Percentiles rank a stretch among this genome's conserved stretches.
Evolutionary conservation across 2,329 filamentous ascomycete genomes (phyloP).

Genomic region (Alternaria sp.): DNA sequence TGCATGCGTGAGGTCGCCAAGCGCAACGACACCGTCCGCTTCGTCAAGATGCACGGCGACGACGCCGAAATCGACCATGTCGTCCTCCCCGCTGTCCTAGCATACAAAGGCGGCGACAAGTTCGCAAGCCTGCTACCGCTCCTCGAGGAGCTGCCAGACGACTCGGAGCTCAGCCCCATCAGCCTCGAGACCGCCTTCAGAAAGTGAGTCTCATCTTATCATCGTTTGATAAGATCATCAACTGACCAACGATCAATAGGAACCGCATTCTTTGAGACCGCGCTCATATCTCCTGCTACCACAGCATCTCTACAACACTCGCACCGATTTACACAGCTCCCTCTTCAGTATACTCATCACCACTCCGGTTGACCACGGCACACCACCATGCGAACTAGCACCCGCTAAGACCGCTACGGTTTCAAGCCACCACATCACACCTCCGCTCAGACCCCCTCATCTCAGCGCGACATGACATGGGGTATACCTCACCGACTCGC

Average conservation of each 20-base stretch:
- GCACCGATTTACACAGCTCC: not conserved
- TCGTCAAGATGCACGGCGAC: conserved; percentile 88
- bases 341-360: not conserved
- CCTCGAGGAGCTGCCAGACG: conserved; percentile 79
- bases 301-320: not conserved
- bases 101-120: conserved; percentile 87
- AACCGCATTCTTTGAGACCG: conserved; percentile 35
- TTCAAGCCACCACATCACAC: not conserved
- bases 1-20: conserved; percentile 50
- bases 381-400: not conserved
- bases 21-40: conserved; percentile 74
- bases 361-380: not conserved
- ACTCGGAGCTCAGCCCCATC: conserved; percentile 57
- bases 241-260: conserved; percentile 29
- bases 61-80: conserved; percentile 80
- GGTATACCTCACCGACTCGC: not conserved
- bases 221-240: too few relatives aligned
- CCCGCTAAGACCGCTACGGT: not conserved
- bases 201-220: conserved; percentile 40
- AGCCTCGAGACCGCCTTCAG: conserved; percentile 65
- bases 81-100: conserved; percentile 74
- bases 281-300: not conserved
- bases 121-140: conserved; percentile 89
- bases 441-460: not conserved
- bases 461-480: not conserved